Evolutionary conservation across 176 grass and related monocot species (phyloP).

Genomic region (Rhipidocladum racemiflorum): DNA sequence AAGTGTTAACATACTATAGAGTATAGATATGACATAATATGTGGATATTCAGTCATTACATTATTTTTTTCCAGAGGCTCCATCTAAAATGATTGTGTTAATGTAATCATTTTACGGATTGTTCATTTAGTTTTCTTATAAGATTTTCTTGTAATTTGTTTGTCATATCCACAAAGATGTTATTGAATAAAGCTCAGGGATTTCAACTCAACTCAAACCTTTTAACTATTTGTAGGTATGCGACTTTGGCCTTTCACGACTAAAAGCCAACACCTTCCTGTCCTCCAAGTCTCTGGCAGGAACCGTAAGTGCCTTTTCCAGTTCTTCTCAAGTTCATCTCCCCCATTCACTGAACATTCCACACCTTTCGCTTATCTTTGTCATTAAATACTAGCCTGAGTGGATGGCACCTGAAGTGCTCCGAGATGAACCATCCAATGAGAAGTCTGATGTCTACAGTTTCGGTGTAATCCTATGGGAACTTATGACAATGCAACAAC

Average conservation of each 20-base stretch:
- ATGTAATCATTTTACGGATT: neutral
- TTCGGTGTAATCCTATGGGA: conserved; percentile 96
- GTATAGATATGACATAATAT: neutral
- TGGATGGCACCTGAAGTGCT: conserved; percentile 99
- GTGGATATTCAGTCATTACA: neutral
- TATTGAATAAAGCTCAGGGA: neutral
- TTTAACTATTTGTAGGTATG: conserved; percentile 61
- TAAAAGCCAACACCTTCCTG: conserved; percentile 90
- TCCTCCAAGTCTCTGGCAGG: conserved; percentile 95
- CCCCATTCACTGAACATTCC: neutral
- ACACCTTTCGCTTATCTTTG: neutral
- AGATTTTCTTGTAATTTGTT: conserved; percentile 7
- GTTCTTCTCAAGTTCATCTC: conserved; percentile 2
- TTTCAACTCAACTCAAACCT: neutral
- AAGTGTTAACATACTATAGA: conserved; percentile 5
- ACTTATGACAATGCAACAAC: conserved; percentile 94
- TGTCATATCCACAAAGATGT: neutral
- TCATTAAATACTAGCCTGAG: conserved; percentile 68
- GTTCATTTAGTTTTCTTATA: neutral
- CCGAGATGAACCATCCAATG: conserved; percentile 92
- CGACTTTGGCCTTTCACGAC: conserved; percentile 94
- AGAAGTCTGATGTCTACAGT: conserved; percentile 97
- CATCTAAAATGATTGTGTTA: conserved; percentile 2
- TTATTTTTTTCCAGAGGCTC: neutral
- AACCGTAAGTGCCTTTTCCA: conserved; percentile 67